Evolutionary conservation across 495 filamentous ascomycete species (phyloP), one percentile per base, ranked within the genome.

Genomic region (Aeminium ludgeri): DNA sequence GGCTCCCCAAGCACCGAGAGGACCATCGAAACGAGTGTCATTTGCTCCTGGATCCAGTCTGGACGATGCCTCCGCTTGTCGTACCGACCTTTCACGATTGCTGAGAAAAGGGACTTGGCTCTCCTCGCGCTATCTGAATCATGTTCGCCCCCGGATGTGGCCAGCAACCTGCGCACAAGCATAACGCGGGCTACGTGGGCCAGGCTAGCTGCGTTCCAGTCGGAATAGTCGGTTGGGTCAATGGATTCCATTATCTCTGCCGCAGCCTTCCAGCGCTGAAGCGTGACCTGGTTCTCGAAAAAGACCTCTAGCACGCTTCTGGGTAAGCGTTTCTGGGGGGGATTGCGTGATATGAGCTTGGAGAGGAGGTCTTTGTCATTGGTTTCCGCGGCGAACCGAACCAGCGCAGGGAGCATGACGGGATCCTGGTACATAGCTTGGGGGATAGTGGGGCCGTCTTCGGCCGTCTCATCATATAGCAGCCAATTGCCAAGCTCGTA

Each of bases 361-460:
- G 64, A 42, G n/a, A 68, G 52, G 16, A 79, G 58, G 0, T 54
- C 41, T 6, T 44, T 42, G 43, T 78, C 67, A 30, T 60, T 54
- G 3, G 69, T 65, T 15, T 69, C 66, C 18, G 63, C 56, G 5
- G 72, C 75, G 48, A 73, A 77, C 7, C 70, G 65, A 12, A 78
- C 50, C 18, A 80, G 60, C 1, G 72, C 61, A n/a, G 72, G 66
- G 3, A 69, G 63, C 19, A 80, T 41, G 20, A 46, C 52, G 13
- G 63, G 64, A 34, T 70, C 51, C 1, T 53, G 47, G 48, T 78
- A 80, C 23, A 62, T 42, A 18, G 44, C 46, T 5, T 45, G 40
- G 31, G 62, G 54, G n/a, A 80, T 69, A 0, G 68, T 19, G 19
- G 71, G 71, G 4, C 72, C 74, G 50, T 78, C 74, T 2, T 72